A percentile compares a stretch with the other conserved stretches of the same genome.
Conservation (phyloP, 257 asterid genomes). For the Petunia secreta region DNA sequence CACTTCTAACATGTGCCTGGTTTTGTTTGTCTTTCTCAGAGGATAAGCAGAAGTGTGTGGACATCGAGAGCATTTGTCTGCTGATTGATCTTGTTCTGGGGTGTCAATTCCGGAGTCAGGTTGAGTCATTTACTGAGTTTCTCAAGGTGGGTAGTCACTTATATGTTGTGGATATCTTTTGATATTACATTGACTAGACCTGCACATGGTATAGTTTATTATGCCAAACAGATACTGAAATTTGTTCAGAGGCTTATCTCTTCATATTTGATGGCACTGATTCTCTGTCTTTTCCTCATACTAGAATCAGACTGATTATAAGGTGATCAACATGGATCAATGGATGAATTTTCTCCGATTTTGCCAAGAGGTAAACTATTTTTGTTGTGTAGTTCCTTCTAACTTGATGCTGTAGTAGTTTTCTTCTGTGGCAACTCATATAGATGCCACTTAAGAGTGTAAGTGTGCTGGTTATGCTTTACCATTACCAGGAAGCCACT, state of each 20-base stretch:
- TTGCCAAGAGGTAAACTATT: conserved; percentile 67
- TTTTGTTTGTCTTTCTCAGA: conserved; percentile 48
- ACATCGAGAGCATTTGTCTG: conserved; percentile 69
- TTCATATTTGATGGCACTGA: conserved; percentile 18
- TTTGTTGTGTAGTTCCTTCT: neutral
- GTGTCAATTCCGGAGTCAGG: conserved; percentile 58
- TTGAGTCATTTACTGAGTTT: conserved; percentile 65
- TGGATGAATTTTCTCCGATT: conserved; percentile 85
- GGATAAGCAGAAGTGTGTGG: conserved; percentile 81
- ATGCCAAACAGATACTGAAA: neutral
- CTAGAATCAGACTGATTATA: conserved; percentile 80
- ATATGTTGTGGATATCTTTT: conserved; percentile 18
- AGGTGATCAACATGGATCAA: conserved; percentile 87
- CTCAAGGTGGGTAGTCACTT: conserved; percentile 60
- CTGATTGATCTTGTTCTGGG: conserved; percentile 79
- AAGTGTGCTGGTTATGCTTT: neutral
- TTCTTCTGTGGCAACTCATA: neutral
- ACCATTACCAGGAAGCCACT: too few species aligned
- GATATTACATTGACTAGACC: neutral
- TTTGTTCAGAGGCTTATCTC: neutral
- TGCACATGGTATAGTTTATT: neutral
- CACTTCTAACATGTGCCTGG: conserved; percentile 20
- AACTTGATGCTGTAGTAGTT: neutral
- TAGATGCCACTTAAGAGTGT: neutral
- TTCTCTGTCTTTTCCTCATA: neutral